Evolutionary conservation across 805 yeast genomes (phyloP), one percentile per base, ranked within the genome.

Genomic region (Candida quercuum): DNA sequence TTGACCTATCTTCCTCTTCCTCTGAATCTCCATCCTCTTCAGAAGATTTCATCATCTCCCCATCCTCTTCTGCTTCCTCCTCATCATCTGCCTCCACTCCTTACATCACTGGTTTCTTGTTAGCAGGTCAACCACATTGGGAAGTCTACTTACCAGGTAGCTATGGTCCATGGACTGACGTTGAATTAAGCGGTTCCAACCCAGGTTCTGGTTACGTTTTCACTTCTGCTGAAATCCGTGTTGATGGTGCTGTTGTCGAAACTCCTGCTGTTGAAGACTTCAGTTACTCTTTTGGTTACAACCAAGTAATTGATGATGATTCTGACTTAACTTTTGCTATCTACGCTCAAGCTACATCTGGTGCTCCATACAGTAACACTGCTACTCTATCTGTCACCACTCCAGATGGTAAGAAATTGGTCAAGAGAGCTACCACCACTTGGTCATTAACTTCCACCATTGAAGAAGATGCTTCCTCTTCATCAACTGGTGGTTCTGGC

Each of bases 91-190:
- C 32, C 11, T 33, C 32, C 16, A 40, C 49, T 24, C 51, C 53
- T 43, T 52, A 45, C 48, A 44, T 50, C 33, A 42, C 50, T 25
- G 56, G 56, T 47, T 47, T 41, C 47, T 33, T 50, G 24, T 20
- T n/a, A 25, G 42, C 40, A 20, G 56, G 55, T 38, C 48, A 49
- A 44, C 56, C 56, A 50, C 47, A 47, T 33, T 52, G 46, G 46
- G 51, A 52, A 26, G 32, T 50, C 26, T 31, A 26, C 33, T 36
- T 50, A 32, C 56, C 56, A 50, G 55, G 47, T 39, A 21, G 33
- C 14, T 41, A 33, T 26, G 46, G 48, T 33, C 50, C 52, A 42
- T 48, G 48, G 48, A 43, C 48, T 18, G 35, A 35, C 6, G 42
- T 51, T 40, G 45, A 42, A 21, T 41, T 48, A 17, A 5, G 41